phyloP scores from a whole-genome alignment of 768 basidiomycete species.

The Tricholomella constricta region DNA sequence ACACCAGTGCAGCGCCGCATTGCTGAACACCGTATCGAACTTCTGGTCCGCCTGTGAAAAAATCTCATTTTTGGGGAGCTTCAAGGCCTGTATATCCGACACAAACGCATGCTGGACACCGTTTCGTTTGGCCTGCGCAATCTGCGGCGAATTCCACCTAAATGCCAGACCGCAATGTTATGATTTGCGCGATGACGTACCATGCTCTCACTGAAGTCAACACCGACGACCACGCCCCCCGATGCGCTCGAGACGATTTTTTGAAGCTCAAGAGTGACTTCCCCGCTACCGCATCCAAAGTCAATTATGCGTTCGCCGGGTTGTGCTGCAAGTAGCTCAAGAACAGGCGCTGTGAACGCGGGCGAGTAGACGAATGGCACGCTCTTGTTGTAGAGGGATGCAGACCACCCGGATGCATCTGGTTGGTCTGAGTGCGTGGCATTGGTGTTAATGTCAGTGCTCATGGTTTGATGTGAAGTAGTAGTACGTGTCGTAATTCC shows the following conservation, averaged over 20 bases:
- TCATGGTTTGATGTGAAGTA: background rate
- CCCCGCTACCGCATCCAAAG: constrained; percentile 83
- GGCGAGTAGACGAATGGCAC: constrained; percentile 70
- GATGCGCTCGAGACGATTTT: constrained; percentile 45
- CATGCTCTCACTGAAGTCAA: constrained; percentile 75
- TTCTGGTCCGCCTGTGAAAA: constrained; percentile 32
- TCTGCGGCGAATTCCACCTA: constrained; percentile 37
- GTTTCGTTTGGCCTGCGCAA: constrained; percentile 50
- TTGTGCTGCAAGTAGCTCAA: constrained; percentile 60
- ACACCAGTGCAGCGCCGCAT: constrained; percentile 86
- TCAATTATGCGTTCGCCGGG: constrained; percentile 75
- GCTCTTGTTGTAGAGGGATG: constrained; percentile 59
- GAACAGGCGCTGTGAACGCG: constrained; percentile 53
- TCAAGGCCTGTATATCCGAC: constrained; percentile 55
- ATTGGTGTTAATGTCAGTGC: background rate
- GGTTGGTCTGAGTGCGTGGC: constrained; percentile 16
- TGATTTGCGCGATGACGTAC: constrained; percentile 37
- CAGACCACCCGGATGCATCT: constrained; percentile 54
- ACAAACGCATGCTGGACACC: constrained; percentile 50
- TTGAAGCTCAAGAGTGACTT: constrained; percentile 64
- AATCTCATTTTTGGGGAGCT: constrained; percentile 34
- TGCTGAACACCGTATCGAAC: constrained; percentile 80
- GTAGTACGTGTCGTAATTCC: background rate
- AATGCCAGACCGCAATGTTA: background rate
- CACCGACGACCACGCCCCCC: constrained; percentile 58